Evolutionary conservation across 805 yeast genomes (phyloP), one percentile per base, ranked within the genome.

Genomic region (Teunomyces lycoperdinae): DNA sequence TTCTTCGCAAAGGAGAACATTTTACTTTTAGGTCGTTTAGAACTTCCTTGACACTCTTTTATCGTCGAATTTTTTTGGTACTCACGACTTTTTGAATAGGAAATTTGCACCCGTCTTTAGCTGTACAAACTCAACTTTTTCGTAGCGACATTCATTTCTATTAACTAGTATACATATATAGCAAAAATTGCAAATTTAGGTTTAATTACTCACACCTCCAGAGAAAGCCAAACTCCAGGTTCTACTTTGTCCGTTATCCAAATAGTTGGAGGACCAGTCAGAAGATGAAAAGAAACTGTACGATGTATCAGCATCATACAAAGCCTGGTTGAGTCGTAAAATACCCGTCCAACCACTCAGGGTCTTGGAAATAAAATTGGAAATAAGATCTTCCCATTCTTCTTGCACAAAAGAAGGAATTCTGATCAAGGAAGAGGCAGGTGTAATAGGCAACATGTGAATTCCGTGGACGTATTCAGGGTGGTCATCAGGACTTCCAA

Each of bases 311-410:
- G 81, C 74, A 51, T 78, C 78, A 48, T 57, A 62, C 41, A 77
- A 54, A 0, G 81, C 82, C 39, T 67, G 67, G 54, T 78, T 75
- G 42, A 74, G 57, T 62, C 66, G 63, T 48, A 75, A 55, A 24
- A 76, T 76, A 20, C 92, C 89, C 34, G 74, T 73, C 94, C 92
- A 86, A 9, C 81, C 80, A 51, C 73, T 78, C n/a, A 76, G 69
- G 6, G 83, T 67, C 2, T 57, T 52, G 26, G 58, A 71, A 14
- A 77, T 71, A 24, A 80, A 60, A 0, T 62, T 40, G 9, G 57
- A 31, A 26, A 62, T 50, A 27, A 53, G 54, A 24, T 55, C 53
- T n/a, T 45, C 26, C 65, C 65, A 61, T 45, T 61, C 64, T 42
- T 58, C 50, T 47, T 57, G 27, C 65, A 58, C 53, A 36, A 45